Percentiles rank a stretch among this genome's conserved stretches.
These are phyloP conservation scores for Pyrenula massariospora DNA, from an alignment of 495 filamentous ascomycete genomes.

Conservation along the genomic window DNA sequence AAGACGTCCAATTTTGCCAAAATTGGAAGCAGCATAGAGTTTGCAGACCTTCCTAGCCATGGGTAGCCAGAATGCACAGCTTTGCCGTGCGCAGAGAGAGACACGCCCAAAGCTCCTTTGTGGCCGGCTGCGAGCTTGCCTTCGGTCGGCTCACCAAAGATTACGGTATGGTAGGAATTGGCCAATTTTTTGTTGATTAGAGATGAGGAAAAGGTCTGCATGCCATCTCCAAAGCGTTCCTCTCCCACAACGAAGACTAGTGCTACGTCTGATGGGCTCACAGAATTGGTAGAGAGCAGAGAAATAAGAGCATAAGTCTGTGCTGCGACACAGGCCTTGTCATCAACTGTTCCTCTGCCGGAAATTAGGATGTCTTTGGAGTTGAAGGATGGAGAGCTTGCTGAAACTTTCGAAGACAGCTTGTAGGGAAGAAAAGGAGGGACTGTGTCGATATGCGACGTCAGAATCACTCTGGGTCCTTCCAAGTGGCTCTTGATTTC, in stretches of 20 bases:
- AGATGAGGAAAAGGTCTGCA: constrained; percentile 50
- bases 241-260: constrained; percentile 88
- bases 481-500: background rate
- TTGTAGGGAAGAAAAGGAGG: constrained; percentile 50
- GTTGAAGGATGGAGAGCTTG: constrained; percentile 7
- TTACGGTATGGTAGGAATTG: constrained; percentile 48
- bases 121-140: constrained; percentile 77
- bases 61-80: constrained; percentile 88
- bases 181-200: constrained; percentile 19
- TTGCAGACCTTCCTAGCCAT: constrained; percentile 69
- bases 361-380: constrained; percentile 40
- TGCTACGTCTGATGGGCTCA: constrained; percentile 27
- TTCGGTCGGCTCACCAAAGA: constrained; percentile 90
- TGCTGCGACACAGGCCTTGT: constrained; percentile 77
- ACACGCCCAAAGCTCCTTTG: constrained; percentile 64
- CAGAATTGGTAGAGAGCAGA: constrained; percentile 5
- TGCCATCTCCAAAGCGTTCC: constrained; percentile 73
- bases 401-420: background rate
- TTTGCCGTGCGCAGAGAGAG: constrained; percentile 55
- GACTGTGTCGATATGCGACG: constrained; percentile 64
- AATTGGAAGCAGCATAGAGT: constrained; percentile 58
- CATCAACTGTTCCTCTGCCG: constrained; percentile 81
- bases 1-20: constrained; percentile 49
- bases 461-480: constrained; percentile 45
- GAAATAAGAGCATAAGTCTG: constrained; percentile 54